Base-by-base conservation (phyloP, 768 basidiomycete genomes). In the Leccinum variicolor region DNA sequence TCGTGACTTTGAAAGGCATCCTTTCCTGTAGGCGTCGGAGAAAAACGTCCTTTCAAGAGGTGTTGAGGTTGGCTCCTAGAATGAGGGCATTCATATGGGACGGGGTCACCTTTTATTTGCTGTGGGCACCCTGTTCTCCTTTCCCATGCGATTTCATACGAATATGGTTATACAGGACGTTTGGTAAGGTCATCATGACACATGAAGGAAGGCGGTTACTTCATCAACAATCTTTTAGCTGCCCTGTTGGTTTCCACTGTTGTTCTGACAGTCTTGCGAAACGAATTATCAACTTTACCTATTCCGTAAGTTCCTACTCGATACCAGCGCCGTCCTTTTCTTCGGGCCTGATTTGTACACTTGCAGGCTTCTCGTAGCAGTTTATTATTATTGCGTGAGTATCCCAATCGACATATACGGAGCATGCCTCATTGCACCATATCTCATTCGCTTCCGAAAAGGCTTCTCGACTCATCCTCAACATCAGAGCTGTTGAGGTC, bases 321-420 rank as follows among this genome's bases (percentile, higher is more conserved):
- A 1, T 17, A 10, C 25, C 25, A 23, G 10, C 48, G 25, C 31
- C 29, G 41, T 53, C 11, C n/a, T 19, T 26, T 25, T 26, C 25
- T 19, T 29, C 14, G 4, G 28, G 31, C 52, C 39, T 66, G 25
- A 60, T 57, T 48, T 50, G 17, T 43, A 49, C 50, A 19, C n/a
- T 47, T 47, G 10, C 49, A 67, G 66, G 25, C 23, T 57, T 0
- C 64, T 67, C 3, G 29, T 67, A 8, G 56, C 61, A 1, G 51
- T 50, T 14, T 67, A 67, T 54, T 63, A 64, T 0, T 66, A 62
- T 26, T 68, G 66, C 19, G 66, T 67, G 56, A 54, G 66, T 62
- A 57, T 21, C 2, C 7, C 1, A 14, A 46, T 25, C 41, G 13
- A 11, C 15, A 21, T 48, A 46, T 29, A 13, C 8, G 11, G 21